Conservation (phyloP, 2,329 filamentous ascomycete genomes). For the Colletotrichum plurivorum region DNA sequence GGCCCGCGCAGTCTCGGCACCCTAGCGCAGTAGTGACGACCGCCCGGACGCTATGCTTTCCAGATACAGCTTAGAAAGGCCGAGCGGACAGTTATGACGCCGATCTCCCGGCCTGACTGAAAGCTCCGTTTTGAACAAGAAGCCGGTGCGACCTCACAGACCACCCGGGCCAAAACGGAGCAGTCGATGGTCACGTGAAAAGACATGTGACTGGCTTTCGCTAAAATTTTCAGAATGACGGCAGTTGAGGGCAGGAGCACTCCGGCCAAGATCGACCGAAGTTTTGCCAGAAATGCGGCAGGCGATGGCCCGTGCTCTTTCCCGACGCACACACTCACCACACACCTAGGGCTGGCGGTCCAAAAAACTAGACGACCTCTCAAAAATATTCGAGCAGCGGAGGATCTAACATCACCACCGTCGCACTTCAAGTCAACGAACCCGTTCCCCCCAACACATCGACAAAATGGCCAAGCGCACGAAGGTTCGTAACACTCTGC, state of each 20-base stretch:
- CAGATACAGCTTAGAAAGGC: constrained; percentile 28
- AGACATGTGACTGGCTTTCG: background rate
- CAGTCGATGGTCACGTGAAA: background rate
- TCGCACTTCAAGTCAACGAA: constrained; percentile 42
- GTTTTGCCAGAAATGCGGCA: background rate
- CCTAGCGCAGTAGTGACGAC: constrained; percentile 23
- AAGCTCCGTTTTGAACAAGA: constrained; percentile 27
- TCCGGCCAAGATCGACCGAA: background rate
- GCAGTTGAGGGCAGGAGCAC: constrained; percentile 1
- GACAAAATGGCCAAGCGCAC: constrained; percentile 95
- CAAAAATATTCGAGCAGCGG: constrained; percentile 49
- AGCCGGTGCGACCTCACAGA: constrained; percentile 22
- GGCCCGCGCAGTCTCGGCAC: constrained; percentile 32
- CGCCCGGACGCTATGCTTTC: constrained; percentile 33
- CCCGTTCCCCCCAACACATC: constrained; percentile 48
- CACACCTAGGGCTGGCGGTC: constrained; percentile 45
- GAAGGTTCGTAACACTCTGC: constrained; percentile 55
- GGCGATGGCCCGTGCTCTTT: constrained; percentile 9
- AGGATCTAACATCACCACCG: constrained; percentile 44
- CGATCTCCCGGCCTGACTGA: constrained; percentile 34
- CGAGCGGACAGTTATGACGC: constrained; percentile 36
- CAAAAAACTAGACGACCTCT: constrained; percentile 55
- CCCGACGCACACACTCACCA: constrained; percentile 36
- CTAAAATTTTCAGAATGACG: background rate
- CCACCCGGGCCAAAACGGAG: background rate